phyloP scores from a whole-genome alignment of 140 eudicot species.

The Bidens hawaiensis region DNA sequence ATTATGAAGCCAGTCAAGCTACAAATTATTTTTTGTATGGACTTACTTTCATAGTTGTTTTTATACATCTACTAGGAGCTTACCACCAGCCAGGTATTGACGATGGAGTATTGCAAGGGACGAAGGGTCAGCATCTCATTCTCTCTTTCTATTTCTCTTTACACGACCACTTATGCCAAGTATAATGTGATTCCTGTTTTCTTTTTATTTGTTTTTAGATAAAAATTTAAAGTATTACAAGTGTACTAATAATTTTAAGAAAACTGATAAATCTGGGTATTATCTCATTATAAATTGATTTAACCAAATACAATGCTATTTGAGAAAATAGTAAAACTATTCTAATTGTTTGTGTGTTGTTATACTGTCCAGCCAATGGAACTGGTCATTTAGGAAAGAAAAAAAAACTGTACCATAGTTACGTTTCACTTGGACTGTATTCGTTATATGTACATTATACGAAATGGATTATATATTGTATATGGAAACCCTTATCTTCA shows the following conservation, averaged over 20 bases:
- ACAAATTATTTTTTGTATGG: not conserved
- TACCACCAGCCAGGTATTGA: conserved; percentile 83
- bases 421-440: not conserved
- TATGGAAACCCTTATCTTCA: not conserved
- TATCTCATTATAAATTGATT: conserved; percentile 9
- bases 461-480: not conserved
- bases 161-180: not conserved
- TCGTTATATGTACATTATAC: not conserved
- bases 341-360: not conserved
- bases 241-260: not conserved
- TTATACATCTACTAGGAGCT: conserved; percentile 60
- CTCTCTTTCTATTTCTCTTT: not conserved
- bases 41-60: conserved; percentile 11
- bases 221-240: not conserved
- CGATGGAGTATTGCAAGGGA: conserved; percentile 85
- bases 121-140: conserved; percentile 53
- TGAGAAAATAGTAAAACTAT: not conserved
- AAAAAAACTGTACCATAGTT: not conserved
- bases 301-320: not conserved
- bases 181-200: conserved; percentile 2
- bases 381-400: not conserved
- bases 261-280: not conserved
- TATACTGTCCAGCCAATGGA: not conserved
- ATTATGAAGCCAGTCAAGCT: conserved; percentile 17
- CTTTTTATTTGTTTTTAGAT: not conserved